Evolutionary conservation across 2,329 filamentous ascomycete genomes (phyloP).

Genomic region (Didymellaceae sp.): DNA sequence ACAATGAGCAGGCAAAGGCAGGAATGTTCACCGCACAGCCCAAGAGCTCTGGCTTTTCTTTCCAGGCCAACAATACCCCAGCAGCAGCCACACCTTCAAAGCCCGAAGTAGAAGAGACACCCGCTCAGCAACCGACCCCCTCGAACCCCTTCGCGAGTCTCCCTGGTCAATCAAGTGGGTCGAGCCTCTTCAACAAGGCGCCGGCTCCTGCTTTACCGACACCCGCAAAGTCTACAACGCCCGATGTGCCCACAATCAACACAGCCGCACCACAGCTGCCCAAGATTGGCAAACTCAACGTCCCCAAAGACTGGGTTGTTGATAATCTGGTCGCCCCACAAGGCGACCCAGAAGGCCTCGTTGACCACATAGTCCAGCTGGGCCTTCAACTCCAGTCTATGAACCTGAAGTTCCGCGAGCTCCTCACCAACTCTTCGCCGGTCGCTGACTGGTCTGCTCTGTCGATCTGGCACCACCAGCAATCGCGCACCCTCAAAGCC

Average conservation of each 20-base stretch:
- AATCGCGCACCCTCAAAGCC: conserved; percentile 35
- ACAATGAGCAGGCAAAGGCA: conserved; percentile 22
- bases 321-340: conserved; percentile 16
- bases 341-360: conserved; percentile 18
- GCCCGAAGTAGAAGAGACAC: conserved; percentile 14
- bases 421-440: conserved; percentile 29
- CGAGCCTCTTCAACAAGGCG: conserved; percentile 27
- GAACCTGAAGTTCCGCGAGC: conserved; percentile 38
- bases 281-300: conserved; percentile 34
- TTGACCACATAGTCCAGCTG: conserved; percentile 27
- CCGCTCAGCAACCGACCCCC: conserved; percentile 15
- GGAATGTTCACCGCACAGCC: conserved; percentile 30
- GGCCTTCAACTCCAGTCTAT: conserved; percentile 32
- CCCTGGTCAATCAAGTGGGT: conserved; percentile 19
- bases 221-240: conserved; percentile 21
- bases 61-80: conserved; percentile 21
- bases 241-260: conserved; percentile 2
- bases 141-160: conserved; percentile 27
- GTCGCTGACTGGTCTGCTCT: conserved; percentile 41
- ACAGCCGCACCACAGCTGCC: conserved; percentile 23
- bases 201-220: conserved; percentile 19
- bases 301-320: conserved; percentile 35
- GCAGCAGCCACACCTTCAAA: conserved; percentile 18
- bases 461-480: conserved; percentile 40
- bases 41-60: conserved; percentile 30